Conservation (phyloP, 1,284 basidiomycete species). For the Trametes polyzona region DNA sequence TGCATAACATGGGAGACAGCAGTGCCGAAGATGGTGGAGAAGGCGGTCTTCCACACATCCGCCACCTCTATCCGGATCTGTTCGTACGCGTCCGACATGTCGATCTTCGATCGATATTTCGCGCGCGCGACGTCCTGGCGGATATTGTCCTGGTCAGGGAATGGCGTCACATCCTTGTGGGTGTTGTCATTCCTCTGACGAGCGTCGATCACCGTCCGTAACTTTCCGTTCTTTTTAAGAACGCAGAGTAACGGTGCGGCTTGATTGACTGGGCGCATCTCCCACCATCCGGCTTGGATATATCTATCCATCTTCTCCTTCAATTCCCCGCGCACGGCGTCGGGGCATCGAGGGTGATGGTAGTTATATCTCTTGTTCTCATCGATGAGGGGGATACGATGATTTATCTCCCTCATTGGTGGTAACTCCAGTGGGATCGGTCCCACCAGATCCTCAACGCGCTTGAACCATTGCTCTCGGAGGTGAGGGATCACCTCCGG, state of each 20-base stretch:
- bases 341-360: slow-evolving; percentile 1
- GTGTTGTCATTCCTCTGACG: slow-evolving; percentile 36
- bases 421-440: slow-evolving; percentile 8
- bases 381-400: slow-evolving; percentile 32
- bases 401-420: slow-evolving; percentile 11
- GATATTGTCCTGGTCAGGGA: slow-evolving; percentile 39
- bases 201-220: slow-evolving; percentile 31
- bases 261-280: slow-evolving; percentile 7
- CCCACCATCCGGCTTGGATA: slow-evolving; percentile 31
- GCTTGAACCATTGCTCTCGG: slow-evolving; percentile 5
- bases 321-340: slow-evolving; percentile 6
- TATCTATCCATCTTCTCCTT: slow-evolving; percentile 32
- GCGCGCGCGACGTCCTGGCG: slow-evolving; percentile 35
- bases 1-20: slow-evolving; percentile 38
- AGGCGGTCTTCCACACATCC: slow-evolving; percentile 29
- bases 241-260: slow-evolving; percentile 30
- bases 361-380: slow-evolving; percentile 25
- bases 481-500: not conserved
- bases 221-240: slow-evolving; percentile 26
- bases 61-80: slow-evolving; percentile 27
- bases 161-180: slow-evolving; percentile 32
- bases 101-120: slow-evolving; percentile 34
- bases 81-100: slow-evolving; percentile 25
- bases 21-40: slow-evolving; percentile 33
- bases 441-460: slow-evolving; percentile 10